These are phyloP conservation scores for Ajuga chamaepitys DNA, from an alignment of 257 asterid genomes.

Conservation along the genomic window DNA sequence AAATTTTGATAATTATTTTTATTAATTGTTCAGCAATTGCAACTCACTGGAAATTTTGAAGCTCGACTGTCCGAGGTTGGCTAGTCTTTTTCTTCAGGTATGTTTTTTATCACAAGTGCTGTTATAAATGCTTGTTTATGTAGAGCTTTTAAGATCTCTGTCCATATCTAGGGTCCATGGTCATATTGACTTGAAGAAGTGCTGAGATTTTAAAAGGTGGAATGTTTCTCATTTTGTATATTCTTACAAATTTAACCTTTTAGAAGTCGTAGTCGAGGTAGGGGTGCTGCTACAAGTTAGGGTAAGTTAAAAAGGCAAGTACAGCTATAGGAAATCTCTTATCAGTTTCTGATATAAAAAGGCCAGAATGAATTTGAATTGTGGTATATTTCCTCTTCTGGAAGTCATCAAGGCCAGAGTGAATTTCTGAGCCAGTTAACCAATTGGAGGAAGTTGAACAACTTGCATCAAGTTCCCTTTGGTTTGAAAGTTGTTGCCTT, in stretches of 20 bases:
- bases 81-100: constrained; percentile 98
- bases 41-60: constrained; percentile 75
- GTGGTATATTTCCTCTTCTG: neutral
- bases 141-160: neutral
- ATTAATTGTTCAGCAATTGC: constrained; percentile 61
- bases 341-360: neutral
- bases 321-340: neutral
- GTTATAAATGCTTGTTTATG: neutral
- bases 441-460: neutral
- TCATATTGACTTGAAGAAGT: neutral
- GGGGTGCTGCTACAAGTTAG: neutral
- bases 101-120: constrained; percentile 1
- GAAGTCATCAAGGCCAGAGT: neutral
- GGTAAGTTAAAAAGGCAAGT: neutral
- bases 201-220: neutral
- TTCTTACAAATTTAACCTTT: neutral
- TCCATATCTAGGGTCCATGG: neutral
- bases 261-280: neutral
- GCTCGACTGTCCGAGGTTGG: constrained; percentile 83
- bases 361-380: neutral
- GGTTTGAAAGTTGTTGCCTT: too few species aligned
- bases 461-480: too few species aligned
- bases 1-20: constrained; percentile 7
- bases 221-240: too few species aligned
- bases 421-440: neutral